Evolutionary conservation across 1,139 yeast genomes (phyloP).

Genomic region (Sugiyamaella neomexicana): DNA sequence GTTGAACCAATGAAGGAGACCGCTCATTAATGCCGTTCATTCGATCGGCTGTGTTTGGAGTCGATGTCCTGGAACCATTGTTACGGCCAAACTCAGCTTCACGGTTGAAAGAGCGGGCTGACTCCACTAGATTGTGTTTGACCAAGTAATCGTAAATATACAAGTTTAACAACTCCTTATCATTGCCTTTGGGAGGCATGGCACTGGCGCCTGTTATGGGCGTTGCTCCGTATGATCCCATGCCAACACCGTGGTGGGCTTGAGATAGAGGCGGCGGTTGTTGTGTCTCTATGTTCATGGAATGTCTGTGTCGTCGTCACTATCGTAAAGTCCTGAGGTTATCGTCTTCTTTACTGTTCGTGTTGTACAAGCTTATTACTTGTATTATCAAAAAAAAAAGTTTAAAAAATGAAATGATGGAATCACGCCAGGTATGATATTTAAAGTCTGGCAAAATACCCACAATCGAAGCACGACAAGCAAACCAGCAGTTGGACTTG

Average conservation of each 20-base stretch:
- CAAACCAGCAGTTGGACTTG: too few species aligned
- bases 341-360: neutral
- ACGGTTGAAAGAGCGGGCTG: constrained; percentile 69
- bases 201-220: constrained; percentile 7
- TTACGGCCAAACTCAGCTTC: constrained; percentile 56
- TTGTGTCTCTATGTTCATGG: constrained; percentile 22
- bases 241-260: constrained; percentile 13
- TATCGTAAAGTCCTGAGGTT: neutral
- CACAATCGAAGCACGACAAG: neutral
- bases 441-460: neutral
- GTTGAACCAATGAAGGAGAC: constrained; percentile 19
- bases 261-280: constrained; percentile 13
- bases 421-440: neutral
- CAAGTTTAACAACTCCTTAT: constrained; percentile 70
- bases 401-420: neutral
- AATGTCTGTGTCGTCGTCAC: neutral
- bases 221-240: constrained; percentile 17
- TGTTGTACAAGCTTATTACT: neutral
- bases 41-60: constrained; percentile 40
- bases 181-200: constrained; percentile 26
- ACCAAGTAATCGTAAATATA: constrained; percentile 84
- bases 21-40: constrained; percentile 33
- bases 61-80: constrained; percentile 28
- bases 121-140: constrained; percentile 67
- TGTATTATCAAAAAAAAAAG: too few species aligned